phyloP scores from a whole-genome alignment of 140 eudicot genomes.

The Erigeron philadelphicus region DNA sequence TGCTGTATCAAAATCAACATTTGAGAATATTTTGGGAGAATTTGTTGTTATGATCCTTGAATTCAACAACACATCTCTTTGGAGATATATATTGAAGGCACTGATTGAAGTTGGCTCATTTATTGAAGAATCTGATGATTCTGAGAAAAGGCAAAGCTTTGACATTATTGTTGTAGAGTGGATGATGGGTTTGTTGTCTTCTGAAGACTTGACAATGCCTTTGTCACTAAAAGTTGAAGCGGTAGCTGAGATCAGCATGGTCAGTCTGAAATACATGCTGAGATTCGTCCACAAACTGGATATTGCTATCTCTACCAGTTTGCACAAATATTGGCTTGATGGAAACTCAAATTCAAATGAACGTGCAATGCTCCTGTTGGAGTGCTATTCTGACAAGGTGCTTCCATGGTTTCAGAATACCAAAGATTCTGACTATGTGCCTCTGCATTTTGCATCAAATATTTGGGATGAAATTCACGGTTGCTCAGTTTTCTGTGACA shows the following conservation, averaged over 20 bases:
- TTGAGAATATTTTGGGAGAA: constrained; percentile 55
- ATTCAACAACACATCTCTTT: constrained; percentile 35
- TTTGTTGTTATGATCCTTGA: constrained; percentile 38
- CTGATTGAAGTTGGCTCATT: constrained; percentile 57
- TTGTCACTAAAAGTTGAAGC: constrained; percentile 56
- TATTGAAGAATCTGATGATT: constrained; percentile 42
- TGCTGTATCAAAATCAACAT: constrained; percentile 46
- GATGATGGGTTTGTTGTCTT: constrained; percentile 43
- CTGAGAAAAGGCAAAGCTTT: constrained; percentile 51
- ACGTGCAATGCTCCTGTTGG: constrained; percentile 51
- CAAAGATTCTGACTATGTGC: constrained; percentile 48
- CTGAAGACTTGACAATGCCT: constrained; percentile 56
- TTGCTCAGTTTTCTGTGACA: constrained; percentile 19
- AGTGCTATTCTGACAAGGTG: constrained; percentile 54
- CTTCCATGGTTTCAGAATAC: constrained; percentile 66
- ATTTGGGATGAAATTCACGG: constrained; percentile 58
- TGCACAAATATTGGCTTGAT: constrained; percentile 48
- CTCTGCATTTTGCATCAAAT: constrained; percentile 44
- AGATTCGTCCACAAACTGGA: constrained; percentile 51
- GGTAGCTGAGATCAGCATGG: constrained; percentile 52
- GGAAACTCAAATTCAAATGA: constrained; percentile 47
- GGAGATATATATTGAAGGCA: constrained; percentile 54
- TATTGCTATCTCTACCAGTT: constrained; percentile 42
- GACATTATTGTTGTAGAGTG: constrained; percentile 54
- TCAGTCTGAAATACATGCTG: constrained; percentile 44